Evolutionary conservation across 1,284 basidiomycete genomes (phyloP), one percentile per base, ranked within the genome.

Genomic region (Tilletia walkeri): DNA sequence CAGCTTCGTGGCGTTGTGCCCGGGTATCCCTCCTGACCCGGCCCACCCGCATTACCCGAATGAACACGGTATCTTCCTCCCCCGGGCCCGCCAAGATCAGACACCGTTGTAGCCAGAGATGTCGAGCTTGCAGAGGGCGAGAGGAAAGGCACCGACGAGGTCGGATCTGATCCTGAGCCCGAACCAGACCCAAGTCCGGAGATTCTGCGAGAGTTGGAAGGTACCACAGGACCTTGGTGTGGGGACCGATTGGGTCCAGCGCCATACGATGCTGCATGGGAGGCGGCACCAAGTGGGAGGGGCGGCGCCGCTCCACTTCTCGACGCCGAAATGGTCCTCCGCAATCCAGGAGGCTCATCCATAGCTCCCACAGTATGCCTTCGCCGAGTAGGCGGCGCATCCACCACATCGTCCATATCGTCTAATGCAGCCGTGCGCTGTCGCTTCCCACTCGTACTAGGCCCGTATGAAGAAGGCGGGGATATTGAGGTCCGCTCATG

Each of bases 151-250:
- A 63, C 59, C 0, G 59, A 63, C 7, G 59, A 36, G 6, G 59
- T 63, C 59, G 59, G 59, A 39, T 63, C 59, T 16, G 59, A 63
- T 24, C 59, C 59, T 38, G 59, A 63, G 59, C 59, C 56, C 36
- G 59, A 63, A 4, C 59, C 59, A 38, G 59, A 63, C 6, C 59
- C 59, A 4, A 34, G 59, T 38, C 59, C 59, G 16, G 59, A 63
- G 16, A 41, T 63, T 16, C 59, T 24, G 12, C 59, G 59, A 36
- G 59, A 41, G 34, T 18, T 63, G 36, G 59, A n/a, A 18, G 50
- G 50, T 7, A 53, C 50, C 20, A 53, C 50, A 6, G 50, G 50
- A 12, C 18, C 50, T 9, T 53, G 50, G 18, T 18, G 16, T 6
- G 50, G 50, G 7, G 50, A n/a, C 18, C 20, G 50, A 24, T 53